These are phyloP conservation scores for Fusarium marasasianum DNA, from an alignment of 2,329 filamentous ascomycete genomes.

Conservation along the genomic window DNA sequence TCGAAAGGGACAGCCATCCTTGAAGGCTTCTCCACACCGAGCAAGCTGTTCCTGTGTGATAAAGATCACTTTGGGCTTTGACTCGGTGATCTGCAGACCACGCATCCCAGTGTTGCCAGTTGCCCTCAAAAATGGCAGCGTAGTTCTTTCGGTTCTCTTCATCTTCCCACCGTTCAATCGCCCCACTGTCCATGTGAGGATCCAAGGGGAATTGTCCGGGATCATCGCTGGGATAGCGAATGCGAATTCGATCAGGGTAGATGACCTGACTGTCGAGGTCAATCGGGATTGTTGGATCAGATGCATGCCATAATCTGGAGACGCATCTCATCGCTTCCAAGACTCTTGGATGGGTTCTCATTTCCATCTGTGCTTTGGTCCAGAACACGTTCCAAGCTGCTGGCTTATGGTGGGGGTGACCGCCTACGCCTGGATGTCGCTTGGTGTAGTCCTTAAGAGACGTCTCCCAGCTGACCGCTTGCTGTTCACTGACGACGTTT, in stretches of 20 bases:
- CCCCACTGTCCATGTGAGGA: neutral
- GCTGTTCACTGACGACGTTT: neutral
- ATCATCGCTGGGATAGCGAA: neutral
- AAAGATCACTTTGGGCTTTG: neutral
- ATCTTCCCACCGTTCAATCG: neutral
- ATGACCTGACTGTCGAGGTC: neutral
- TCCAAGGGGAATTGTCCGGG: neutral
- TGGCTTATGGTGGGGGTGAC: neutral
- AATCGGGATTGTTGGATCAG: neutral
- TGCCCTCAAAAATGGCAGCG: neutral
- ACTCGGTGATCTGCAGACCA: neutral
- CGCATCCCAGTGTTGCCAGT: neutral
- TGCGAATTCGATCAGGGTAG: neutral
- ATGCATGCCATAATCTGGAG: neutral
- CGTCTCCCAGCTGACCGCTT: neutral
- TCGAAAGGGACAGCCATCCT: neutral
- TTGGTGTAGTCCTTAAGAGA: neutral
- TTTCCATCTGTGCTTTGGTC: neutral
- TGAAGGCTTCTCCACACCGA: neutral
- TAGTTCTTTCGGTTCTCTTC: neutral
- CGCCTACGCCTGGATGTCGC: neutral
- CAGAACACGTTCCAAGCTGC: slow-evolving; percentile 1
- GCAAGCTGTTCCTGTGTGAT: neutral
- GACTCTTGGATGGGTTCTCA: neutral
- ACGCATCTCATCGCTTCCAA: neutral